Percentiles rank a stretch among this genome's conserved stretches.
These are phyloP conservation scores for Penicillium waksmanii DNA, from an alignment of 495 filamentous ascomycete genomes.

Conservation along the genomic window DNA sequence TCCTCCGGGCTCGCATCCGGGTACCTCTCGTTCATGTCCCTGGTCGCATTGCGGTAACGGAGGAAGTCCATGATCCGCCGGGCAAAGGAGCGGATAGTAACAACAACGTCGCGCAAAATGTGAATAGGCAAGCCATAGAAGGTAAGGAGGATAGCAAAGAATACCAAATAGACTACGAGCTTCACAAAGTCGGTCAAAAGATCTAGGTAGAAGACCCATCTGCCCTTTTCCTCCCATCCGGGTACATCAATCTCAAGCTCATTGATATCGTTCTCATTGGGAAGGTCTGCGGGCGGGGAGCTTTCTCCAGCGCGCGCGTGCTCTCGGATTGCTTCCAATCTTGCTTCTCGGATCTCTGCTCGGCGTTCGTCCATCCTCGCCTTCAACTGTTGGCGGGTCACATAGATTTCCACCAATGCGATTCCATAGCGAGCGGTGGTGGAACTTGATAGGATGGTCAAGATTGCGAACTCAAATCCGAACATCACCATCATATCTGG, in stretches of 20 bases:
- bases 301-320: conserved; percentile 40
- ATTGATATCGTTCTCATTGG: conserved; percentile 78
- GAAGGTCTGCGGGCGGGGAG: conserved; percentile 44
- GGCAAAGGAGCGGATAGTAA: conserved; percentile 88
- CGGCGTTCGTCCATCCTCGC: conserved; percentile 67
- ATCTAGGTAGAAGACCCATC: conserved; percentile 90
- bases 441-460: conserved; percentile 77
- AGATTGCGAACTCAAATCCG: conserved; percentile 91
- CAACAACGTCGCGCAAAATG: conserved; percentile 91
- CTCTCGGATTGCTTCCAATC: conserved; percentile 55
- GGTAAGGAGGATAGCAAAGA: conserved; percentile 89
- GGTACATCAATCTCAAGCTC: conserved; percentile 92
- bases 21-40: conserved; percentile 90
- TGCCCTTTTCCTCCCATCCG: conserved; percentile 95
- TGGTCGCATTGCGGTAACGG: conserved; percentile 83
- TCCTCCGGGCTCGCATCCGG: conserved; percentile 91
- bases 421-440: conserved; percentile 78
- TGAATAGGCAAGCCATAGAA: conserved; percentile 97
- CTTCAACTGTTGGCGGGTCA: conserved; percentile 70
- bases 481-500: conserved; percentile 99
- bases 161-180: conserved; percentile 81
- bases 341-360: conserved; percentile 64
- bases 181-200: conserved; percentile 89
- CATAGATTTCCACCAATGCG: conserved; percentile 75
- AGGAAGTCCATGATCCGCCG: conserved; percentile 86